Evolutionary conservation across 176 grass and related monocot species (phyloP).

Genomic region (Aegilops sharonensis): DNA sequence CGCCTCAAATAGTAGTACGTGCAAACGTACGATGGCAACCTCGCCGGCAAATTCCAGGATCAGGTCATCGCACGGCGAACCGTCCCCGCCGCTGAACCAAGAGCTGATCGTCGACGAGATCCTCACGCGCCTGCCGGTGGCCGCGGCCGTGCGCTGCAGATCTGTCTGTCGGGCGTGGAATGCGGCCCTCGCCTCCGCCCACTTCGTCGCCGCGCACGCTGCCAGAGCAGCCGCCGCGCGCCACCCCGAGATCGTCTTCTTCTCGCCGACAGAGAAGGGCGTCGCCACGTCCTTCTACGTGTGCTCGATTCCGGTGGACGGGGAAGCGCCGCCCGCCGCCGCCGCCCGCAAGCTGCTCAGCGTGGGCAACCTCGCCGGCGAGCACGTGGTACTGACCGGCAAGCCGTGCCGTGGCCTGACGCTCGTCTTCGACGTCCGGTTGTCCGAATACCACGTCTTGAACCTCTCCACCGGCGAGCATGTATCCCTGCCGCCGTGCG

Average conservation of each 20-base stretch:
- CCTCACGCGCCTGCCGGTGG: background rate
- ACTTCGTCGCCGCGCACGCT: background rate
- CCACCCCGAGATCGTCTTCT: slow-evolving; percentile 5
- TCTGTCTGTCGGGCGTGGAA: background rate
- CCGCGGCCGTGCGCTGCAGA: background rate
- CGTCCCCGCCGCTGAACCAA: background rate
- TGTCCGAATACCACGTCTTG: background rate
- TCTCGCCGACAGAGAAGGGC: background rate
- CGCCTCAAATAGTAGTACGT: background rate
- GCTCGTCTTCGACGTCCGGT: background rate
- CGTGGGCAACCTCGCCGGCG: background rate
- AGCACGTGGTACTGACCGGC: background rate
- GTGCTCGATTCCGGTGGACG: background rate
- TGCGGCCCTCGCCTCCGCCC: background rate
- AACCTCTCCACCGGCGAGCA: slow-evolving; percentile 21
- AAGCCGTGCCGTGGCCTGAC: too few relatives aligned
- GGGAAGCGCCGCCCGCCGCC: too few relatives aligned
- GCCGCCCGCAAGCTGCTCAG: background rate
- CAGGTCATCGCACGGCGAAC: background rate
- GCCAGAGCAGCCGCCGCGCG: background rate
- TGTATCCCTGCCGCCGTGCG: background rate
- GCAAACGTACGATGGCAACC: background rate
- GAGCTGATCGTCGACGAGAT: background rate
- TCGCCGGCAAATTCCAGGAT: background rate
- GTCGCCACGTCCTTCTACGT: background rate